phyloP scores from a whole-genome alignment of 2,329 filamentous ascomycete species.

The Cladosporium sp. region DNA sequence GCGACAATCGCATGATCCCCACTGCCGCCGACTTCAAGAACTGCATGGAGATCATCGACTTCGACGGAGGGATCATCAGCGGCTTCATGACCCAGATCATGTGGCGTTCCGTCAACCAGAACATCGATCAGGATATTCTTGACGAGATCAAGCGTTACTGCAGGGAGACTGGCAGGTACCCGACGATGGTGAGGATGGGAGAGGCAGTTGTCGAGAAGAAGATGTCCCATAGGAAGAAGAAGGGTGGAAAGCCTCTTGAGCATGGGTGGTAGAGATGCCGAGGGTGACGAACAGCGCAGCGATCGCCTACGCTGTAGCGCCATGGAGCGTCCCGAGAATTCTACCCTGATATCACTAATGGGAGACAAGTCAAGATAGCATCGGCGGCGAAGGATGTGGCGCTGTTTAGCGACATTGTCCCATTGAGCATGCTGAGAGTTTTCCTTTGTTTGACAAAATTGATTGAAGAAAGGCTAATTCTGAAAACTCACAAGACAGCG shows the following conservation, averaged over 20 bases:
- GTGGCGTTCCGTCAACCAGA: slow-evolving; percentile 12
- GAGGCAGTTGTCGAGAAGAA: neutral
- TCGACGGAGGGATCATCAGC: slow-evolving; percentile 19
- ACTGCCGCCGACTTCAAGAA: slow-evolving; percentile 18
- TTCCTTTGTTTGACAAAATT: no score
- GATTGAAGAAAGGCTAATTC: no score
- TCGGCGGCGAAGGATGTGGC: no score
- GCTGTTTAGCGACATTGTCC: no score
- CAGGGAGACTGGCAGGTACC: neutral
- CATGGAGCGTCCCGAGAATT: neutral
- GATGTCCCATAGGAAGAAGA: neutral
- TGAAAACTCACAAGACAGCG: no score
- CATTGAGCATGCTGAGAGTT: no score
- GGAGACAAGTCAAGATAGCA: no score
- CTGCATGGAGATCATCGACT: slow-evolving; percentile 18
- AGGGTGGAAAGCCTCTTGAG: neutral
- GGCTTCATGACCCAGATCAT: slow-evolving; percentile 20
- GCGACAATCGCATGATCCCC: neutral
- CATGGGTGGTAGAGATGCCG: neutral
- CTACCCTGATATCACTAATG: no score
- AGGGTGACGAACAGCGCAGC: neutral
- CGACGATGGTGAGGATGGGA: neutral
- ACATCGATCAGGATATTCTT: neutral
- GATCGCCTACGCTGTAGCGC: neutral
- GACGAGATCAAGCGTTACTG: slow-evolving; percentile 1